Percentiles rank a stretch among this genome's conserved stretches.
phyloP scores from a whole-genome alignment of 2,329 filamentous ascomycete species.

The Paecilomyces sp. region DNA sequence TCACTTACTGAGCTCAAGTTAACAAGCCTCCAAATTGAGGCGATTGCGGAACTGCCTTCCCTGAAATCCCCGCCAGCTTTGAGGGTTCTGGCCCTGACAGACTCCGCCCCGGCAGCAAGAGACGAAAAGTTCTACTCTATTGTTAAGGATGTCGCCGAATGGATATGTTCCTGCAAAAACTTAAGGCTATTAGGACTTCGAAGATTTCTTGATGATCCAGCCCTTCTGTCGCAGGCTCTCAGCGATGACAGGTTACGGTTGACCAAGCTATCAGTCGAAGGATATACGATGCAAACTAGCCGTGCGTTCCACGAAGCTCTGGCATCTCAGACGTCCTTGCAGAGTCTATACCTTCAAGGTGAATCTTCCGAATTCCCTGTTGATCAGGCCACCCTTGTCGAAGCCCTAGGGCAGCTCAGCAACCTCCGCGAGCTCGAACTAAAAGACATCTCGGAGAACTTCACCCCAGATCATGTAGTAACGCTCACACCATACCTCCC shows the following conservation, averaged over 20 bases:
- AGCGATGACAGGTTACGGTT: slow-evolving; percentile 17
- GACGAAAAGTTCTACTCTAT: slow-evolving; percentile 46
- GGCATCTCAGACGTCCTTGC: slow-evolving; percentile 17
- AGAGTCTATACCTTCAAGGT: slow-evolving; percentile 22
- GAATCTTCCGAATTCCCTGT: slow-evolving; percentile 17
- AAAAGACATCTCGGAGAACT: slow-evolving; percentile 26
- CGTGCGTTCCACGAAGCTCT: slow-evolving; percentile 22
- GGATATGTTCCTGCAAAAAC: slow-evolving; percentile 48
- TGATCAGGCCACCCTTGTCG: slow-evolving; percentile 22
- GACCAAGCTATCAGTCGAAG: slow-evolving; percentile 20
- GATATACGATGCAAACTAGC: slow-evolving; percentile 16
- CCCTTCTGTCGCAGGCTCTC: slow-evolving; percentile 20
- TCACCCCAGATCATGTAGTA: slow-evolving; percentile 22
- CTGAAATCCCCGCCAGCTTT: slow-evolving; percentile 26
- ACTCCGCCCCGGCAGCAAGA: slow-evolving; percentile 36
- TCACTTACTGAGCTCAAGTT: slow-evolving; percentile 51
- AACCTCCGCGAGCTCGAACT: slow-evolving; percentile 24
- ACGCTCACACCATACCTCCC: slow-evolving; percentile 20
- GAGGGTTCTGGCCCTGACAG: slow-evolving; percentile 43
- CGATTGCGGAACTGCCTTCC: slow-evolving; percentile 29
- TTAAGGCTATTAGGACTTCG: slow-evolving; percentile 46
- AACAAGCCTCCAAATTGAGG: slow-evolving; percentile 40
- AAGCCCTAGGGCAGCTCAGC: slow-evolving; percentile 18
- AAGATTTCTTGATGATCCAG: slow-evolving; percentile 45
- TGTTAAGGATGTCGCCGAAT: slow-evolving; percentile 45